A percentile compares a stretch with the other conserved stretches of the same genome.
These are phyloP conservation scores for Wallacemonas collosoma DNA, from an alignment of 208 protist species.

Conservation along the genomic window DNA sequence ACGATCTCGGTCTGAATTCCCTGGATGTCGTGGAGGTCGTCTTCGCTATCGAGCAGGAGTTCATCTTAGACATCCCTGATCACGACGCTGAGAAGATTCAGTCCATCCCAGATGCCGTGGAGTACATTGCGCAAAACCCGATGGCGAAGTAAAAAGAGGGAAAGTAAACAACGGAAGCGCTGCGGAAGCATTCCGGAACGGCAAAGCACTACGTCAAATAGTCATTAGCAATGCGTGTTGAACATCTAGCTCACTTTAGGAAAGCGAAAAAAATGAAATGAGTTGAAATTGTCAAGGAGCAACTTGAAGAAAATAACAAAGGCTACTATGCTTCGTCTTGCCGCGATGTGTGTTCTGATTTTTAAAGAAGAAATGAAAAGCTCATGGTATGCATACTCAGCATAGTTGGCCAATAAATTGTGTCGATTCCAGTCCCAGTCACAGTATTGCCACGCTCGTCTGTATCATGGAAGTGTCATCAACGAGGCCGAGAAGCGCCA, in stretches of 20 bases:
- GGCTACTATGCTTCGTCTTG: too few species aligned
- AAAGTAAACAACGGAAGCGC: too few species aligned
- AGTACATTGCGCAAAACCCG: constrained; percentile 95
- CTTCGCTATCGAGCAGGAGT: constrained; percentile 96
- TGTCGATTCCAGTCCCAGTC: too few species aligned
- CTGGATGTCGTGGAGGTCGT: constrained; percentile 96
- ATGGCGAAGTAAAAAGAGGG: constrained; percentile 91
- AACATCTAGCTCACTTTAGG: constrained; percentile 10
- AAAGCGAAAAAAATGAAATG: not conserved
- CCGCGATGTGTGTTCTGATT: too few species aligned
- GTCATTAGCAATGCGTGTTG: constrained; percentile 18
- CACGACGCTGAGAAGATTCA: constrained; percentile 96
- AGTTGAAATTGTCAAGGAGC: not conserved
- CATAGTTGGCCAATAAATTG: too few species aligned
- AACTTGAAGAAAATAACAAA: too few species aligned
- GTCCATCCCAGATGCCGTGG: constrained; percentile 91
- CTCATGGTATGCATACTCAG: too few species aligned
- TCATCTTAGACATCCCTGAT: constrained; percentile 96
- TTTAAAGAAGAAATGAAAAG: too few species aligned
- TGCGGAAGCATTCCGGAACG: not conserved
- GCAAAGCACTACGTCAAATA: not conserved
- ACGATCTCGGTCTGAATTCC: constrained; percentile 96
- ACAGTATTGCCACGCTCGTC: too few species aligned
- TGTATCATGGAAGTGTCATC: too few species aligned
- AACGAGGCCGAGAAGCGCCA: too few species aligned